Evolutionary conservation across 345 rosid genomes (phyloP).

Genomic region (Eucalyptus marginata): DNA sequence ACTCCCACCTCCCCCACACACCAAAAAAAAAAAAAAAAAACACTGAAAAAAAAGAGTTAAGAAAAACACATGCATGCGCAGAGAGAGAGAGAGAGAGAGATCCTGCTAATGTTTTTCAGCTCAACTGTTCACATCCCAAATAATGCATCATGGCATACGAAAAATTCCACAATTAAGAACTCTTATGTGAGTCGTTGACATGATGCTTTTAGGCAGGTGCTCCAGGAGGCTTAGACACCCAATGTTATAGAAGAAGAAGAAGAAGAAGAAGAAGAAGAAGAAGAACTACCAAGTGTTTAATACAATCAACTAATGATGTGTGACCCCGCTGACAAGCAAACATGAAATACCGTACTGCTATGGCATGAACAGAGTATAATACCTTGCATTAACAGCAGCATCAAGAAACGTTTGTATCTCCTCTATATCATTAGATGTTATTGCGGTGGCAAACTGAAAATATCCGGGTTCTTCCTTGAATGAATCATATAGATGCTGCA

Average conservation of each 20-base stretch:
- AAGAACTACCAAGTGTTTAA: neutral
- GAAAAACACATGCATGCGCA: neutral
- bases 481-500: conserved; percentile 63
- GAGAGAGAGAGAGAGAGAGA: neutral
- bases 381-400: conserved; percentile 84
- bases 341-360: neutral
- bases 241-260: neutral
- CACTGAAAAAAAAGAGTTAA: neutral
- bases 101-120: neutral
- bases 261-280: neutral
- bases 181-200: neutral
- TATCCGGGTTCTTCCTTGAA: conserved; percentile 75
- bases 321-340: neutral
- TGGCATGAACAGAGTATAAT: neutral
- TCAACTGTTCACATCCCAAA: neutral
- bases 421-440: conserved; percentile 79
- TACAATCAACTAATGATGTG: neutral
- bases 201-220: neutral
- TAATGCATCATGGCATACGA: neutral
- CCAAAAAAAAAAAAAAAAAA: neutral
- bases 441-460: conserved; percentile 83
- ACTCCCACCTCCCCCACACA: fast-evolving
- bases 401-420: conserved; percentile 92
- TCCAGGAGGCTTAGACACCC: neutral
- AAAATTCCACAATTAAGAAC: neutral